phyloP scores from a whole-genome alignment of 371 early-diverging fungal species.

The Phascolomyces articulosus region DNA sequence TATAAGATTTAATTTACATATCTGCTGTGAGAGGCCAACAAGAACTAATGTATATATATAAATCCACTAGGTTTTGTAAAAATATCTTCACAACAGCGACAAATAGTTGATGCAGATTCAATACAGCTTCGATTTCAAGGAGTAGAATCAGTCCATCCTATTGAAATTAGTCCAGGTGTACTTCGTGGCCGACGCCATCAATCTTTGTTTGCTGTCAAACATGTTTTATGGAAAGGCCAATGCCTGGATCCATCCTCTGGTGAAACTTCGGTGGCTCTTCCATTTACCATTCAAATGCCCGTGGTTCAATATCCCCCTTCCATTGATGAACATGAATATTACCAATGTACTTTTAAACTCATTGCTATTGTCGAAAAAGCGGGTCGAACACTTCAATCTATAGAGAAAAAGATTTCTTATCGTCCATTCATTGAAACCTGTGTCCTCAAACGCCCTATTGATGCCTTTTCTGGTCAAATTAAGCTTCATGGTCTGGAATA shows the following conservation, averaged over 20 bases:
- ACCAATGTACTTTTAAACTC: conserved; percentile 32
- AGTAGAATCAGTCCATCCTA: background rate
- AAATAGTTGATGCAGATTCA: background rate
- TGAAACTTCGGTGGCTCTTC: conserved; percentile 28
- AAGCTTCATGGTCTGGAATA: conserved; percentile 29
- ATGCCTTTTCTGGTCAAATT: conserved; percentile 10
- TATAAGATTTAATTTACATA: too few relatives aligned
- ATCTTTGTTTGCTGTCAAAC: conserved; percentile 37
- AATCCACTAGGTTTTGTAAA: background rate
- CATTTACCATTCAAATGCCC: conserved; percentile 46
- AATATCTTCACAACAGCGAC: background rate
- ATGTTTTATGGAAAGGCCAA: conserved; percentile 36
- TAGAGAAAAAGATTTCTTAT: conserved; percentile 19
- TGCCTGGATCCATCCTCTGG: conserved; percentile 15
- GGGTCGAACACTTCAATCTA: conserved; percentile 11
- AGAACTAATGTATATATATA: too few relatives aligned
- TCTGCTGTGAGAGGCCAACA: too few relatives aligned
- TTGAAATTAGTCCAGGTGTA: conserved; percentile 5
- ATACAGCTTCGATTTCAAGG: background rate
- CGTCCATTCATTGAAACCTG: conserved; percentile 43
- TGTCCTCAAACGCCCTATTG: conserved; percentile 28
- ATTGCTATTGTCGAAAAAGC: conserved; percentile 28
- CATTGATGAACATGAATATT: conserved; percentile 24
- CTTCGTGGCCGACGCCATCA: background rate
- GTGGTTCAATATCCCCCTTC: conserved; percentile 44